Evolutionary conservation across 2,329 filamentous ascomycete genomes (phyloP).

Genomic region (Polytolypa hystricis): DNA sequence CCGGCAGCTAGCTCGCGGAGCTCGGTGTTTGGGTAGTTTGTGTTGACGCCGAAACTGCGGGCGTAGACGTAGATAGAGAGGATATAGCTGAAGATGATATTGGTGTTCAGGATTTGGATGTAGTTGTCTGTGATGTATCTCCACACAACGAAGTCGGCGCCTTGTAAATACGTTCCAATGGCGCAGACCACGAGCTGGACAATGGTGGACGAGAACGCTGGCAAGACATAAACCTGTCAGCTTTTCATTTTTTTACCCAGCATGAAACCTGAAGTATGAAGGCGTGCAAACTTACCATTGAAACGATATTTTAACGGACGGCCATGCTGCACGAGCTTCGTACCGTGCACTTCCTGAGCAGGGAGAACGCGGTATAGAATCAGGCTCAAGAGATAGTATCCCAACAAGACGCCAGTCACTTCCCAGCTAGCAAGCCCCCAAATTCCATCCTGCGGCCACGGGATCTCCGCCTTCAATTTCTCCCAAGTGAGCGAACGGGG

Average conservation of each 20-base stretch:
- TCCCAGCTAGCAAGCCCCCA: slow-evolving; percentile 58
- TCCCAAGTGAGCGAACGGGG: slow-evolving; percentile 61
- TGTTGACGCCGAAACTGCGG: slow-evolving; percentile 61
- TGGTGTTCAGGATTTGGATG: slow-evolving; percentile 70
- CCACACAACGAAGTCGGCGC: slow-evolving; percentile 78
- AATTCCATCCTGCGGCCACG: slow-evolving; percentile 65
- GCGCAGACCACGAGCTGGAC: slow-evolving; percentile 60
- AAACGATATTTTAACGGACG: slow-evolving; percentile 71
- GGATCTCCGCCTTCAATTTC: slow-evolving; percentile 65
- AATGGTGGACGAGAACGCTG: slow-evolving; percentile 66
- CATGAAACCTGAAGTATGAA: background rate
- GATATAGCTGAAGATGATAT: slow-evolving; percentile 62
- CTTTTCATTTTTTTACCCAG: background rate
- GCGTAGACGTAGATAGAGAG: slow-evolving; percentile 72
- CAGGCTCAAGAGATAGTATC: slow-evolving; percentile 67
- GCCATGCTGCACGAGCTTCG: slow-evolving; percentile 57
- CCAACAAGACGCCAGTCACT: slow-evolving; percentile 58
- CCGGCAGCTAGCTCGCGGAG: slow-evolving; percentile 70
- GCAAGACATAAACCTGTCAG: background rate
- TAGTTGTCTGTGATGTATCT: slow-evolving; percentile 89
- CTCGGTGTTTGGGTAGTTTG: slow-evolving; percentile 55
- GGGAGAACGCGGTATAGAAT: slow-evolving; percentile 68
- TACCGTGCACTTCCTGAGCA: slow-evolving; percentile 59
- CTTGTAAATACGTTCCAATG: slow-evolving; percentile 64
- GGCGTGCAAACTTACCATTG: slow-evolving; percentile 44